phyloP scores from a whole-genome alignment of 1,139 yeast species.

The Taphrina flavorubra region DNA sequence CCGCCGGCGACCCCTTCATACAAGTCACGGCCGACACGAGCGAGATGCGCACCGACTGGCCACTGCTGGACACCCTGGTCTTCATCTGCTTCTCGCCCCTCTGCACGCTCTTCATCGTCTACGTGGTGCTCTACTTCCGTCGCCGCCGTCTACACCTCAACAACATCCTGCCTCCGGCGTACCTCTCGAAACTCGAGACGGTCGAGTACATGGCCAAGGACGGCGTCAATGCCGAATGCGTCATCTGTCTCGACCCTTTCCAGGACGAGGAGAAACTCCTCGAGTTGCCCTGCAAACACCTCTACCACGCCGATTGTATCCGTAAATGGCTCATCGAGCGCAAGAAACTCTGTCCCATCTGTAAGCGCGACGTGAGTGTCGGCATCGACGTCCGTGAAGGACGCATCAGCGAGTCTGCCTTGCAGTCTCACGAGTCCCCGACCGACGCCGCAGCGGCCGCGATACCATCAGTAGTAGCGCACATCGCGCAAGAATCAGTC shows the following conservation, averaged over 20 bases:
- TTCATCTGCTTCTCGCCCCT: conserved; percentile 55
- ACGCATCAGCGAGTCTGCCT: conserved; percentile 15
- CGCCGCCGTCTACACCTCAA: conserved; percentile 47
- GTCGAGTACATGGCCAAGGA: conserved; percentile 36
- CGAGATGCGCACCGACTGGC: conserved; percentile 47
- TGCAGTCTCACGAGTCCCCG: conserved; percentile 2
- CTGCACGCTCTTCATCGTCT: conserved; percentile 54
- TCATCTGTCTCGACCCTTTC: conserved; percentile 56
- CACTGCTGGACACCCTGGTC: conserved; percentile 52
- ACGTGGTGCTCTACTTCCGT: conserved; percentile 52
- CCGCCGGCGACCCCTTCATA: not conserved
- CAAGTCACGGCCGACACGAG: conserved; percentile 5
- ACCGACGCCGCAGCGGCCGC: no score
- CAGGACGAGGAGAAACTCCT: conserved; percentile 52
- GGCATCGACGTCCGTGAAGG: conserved; percentile 36
- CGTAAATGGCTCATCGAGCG: conserved; percentile 54
- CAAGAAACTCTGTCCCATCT: conserved; percentile 53
- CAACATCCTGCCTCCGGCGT: conserved; percentile 32
- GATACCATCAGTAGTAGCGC: no score
- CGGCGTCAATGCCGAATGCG: conserved; percentile 51
- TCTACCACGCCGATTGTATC: conserved; percentile 55
- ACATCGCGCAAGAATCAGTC: not conserved
- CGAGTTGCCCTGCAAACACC: conserved; percentile 57
- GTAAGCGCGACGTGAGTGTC: conserved; percentile 50
- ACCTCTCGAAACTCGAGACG: conserved; percentile 23